Base-by-base conservation (phyloP, 2,329 filamentous ascomycete species). In the Drechslerella dactyloides region DNA sequence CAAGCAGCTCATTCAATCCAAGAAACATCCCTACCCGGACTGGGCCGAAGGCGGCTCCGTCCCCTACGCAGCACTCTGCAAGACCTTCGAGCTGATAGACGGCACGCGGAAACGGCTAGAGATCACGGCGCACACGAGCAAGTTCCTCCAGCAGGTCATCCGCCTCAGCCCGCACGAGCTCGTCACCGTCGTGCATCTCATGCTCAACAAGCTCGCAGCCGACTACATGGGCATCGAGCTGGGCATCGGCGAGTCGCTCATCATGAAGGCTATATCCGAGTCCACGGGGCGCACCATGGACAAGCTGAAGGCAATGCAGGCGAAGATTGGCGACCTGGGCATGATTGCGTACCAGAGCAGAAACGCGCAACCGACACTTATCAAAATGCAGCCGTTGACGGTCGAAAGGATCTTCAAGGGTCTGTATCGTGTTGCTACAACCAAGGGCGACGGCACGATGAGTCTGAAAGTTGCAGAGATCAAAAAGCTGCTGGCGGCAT, bases 201-300 rank as follows among this genome's bases (percentile, higher is more conserved):
- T 99, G 94, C 90, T 96, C 80, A 97, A 97, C 81, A 97, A 97
- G 79, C 86, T 99, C 24, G 94, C 94, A 1, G 93, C 94, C 1
- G 94, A 99, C 78, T 99, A 97, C 79, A 89, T 93, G 48, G 94
- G 94, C 19, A 93, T 99, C 74, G 94, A 99, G 80, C 84, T 99
- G 30, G 94, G 94, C n/a, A 99, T 99, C 76, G 94, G 94, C 64
- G 94, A 99, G 81, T 97, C 93, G 0, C 81, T 99, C 27, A 97
- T 99, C 77, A 97, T 97, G 93, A 99, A 97, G 80, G 91, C 94
- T 3, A 96, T 99, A 77, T 93, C 93, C 10, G 93, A 97, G 81
- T 90, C 89, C 30, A 99, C 94, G 0, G 94, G 94, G 8, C 88
- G 94, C 72, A 96, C 88, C 77, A 81, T 97, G 52, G 85, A 89